A percentile compares a stretch with the other conserved stretches of the same genome.
Conservation (phyloP, 305 asterid genomes). For the Solanum hybrid region DNA sequence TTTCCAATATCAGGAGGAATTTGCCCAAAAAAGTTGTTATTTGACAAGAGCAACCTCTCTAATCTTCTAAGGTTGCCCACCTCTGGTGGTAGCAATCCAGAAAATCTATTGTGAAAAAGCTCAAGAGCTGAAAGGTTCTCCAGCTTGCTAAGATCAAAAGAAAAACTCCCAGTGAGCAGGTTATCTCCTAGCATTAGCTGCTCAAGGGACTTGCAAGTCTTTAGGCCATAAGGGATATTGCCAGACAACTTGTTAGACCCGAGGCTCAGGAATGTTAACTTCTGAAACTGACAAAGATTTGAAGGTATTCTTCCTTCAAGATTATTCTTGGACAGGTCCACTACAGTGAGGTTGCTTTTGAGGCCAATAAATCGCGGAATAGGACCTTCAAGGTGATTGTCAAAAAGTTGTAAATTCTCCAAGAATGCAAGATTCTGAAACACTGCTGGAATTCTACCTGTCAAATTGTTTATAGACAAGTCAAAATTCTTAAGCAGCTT, state of each 20-base stretch:
- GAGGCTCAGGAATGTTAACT: conserved; percentile 55
- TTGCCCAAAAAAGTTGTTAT: conserved; percentile 51
- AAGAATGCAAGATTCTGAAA: conserved; percentile 52
- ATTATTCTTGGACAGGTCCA: conserved; percentile 65
- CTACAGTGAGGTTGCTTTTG: conserved; percentile 47
- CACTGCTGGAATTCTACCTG: conserved; percentile 60
- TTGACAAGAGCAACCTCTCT: conserved; percentile 65
- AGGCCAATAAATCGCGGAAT: conserved; percentile 66
- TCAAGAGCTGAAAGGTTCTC: conserved; percentile 75
- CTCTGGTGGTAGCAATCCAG: conserved; percentile 60
- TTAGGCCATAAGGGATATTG: conserved; percentile 66
- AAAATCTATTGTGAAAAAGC: conserved; percentile 56
- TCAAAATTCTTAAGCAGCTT: conserved; percentile 45
- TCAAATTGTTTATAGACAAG: conserved; percentile 68
- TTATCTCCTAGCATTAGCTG: conserved; percentile 85
- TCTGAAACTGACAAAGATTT: conserved; percentile 43
- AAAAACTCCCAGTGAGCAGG: conserved; percentile 68
- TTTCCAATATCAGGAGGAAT: conserved; percentile 75
- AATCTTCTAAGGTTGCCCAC: conserved; percentile 45
- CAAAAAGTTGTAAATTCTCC: conserved; percentile 66
- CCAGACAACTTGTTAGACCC: conserved; percentile 69
- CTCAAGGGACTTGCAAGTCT: conserved; percentile 66
- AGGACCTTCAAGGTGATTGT: conserved; percentile 50
- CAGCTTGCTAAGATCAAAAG: conserved; percentile 53
- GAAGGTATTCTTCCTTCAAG: conserved; percentile 69